A percentile compares a stretch with the other conserved stretches of the same genome.
Conservation (phyloP, 1,284 basidiomycete species). For the Austroboletus niveus region DNA sequence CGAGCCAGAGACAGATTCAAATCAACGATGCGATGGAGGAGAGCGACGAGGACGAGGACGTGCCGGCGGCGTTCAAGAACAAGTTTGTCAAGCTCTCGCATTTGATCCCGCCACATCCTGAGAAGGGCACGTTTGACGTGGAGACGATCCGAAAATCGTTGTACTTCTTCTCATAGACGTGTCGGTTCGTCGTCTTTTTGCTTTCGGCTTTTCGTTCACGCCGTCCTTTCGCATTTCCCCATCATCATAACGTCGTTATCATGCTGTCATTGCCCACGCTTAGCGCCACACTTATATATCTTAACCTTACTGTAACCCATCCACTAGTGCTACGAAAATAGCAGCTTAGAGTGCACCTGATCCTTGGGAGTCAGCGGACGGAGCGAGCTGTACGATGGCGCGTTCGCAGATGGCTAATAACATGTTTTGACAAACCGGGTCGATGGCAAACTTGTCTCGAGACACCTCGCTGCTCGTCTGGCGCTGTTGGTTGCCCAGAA, state of each 20-base stretch:
- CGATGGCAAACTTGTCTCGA: constrained; percentile 10
- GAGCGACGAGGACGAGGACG: constrained; percentile 16
- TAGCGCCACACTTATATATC: no score
- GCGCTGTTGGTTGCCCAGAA: not conserved
- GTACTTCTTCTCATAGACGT: constrained; percentile 82
- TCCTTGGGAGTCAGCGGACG: not conserved
- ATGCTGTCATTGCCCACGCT: no score
- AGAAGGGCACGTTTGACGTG: constrained; percentile 90
- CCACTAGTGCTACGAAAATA: no score
- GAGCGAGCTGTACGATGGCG: constrained; percentile 15
- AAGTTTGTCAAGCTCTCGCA: constrained; percentile 78
- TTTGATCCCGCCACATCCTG: constrained; percentile 80
- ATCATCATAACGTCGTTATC: constrained; percentile 12
- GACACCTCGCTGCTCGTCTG: not conserved
- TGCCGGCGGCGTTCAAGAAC: constrained; percentile 38
- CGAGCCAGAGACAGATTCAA: constrained; percentile 10
- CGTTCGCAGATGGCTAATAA: constrained; percentile 29
- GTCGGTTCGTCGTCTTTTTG: not conserved
- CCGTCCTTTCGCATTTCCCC: not conserved
- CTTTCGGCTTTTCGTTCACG: constrained; percentile 3
- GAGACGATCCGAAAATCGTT: constrained; percentile 76
- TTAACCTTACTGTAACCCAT: no score
- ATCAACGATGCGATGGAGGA: constrained; percentile 13
- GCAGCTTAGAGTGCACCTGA: no score
- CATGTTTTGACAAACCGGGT: constrained; percentile 27